Evolutionary conservation across 352 stramenopile genomes (phyloP).

Genomic region (Phytophthora kernoviae): DNA sequence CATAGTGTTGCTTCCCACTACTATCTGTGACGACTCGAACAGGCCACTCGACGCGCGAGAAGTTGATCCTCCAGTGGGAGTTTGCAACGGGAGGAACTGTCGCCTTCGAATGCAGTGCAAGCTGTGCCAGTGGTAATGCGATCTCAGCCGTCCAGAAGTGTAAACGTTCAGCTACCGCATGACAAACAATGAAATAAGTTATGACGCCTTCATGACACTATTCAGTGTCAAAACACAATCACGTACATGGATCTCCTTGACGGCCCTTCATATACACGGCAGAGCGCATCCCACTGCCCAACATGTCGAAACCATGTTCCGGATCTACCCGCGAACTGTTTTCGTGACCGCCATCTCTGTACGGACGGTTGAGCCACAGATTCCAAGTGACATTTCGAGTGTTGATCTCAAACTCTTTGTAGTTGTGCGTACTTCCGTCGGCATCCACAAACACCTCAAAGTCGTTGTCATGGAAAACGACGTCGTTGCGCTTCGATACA

Average conservation of each 20-base stretch:
- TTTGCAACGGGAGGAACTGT: conserved; percentile 40
- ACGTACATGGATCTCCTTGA: conserved; percentile 63
- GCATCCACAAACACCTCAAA: conserved; percentile 93
- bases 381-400: conserved; percentile 90
- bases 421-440: conserved; percentile 75
- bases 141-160: conserved; percentile 87
- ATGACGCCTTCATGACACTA: background rate
- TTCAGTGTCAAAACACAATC: background rate
- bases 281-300: conserved; percentile 44
- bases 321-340: conserved; percentile 82
- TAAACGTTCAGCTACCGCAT: conserved; percentile 34
- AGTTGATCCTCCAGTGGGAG: conserved; percentile 87
- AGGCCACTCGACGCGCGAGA: conserved; percentile 86
- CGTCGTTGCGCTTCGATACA: conserved; percentile 60
- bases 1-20: conserved; percentile 37
- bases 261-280: conserved; percentile 61
- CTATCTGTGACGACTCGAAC: conserved; percentile 32
- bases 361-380: conserved; percentile 87
- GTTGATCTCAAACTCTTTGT: conserved; percentile 94
- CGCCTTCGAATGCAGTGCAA: conserved; percentile 46
- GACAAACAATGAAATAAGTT: background rate
- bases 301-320: conserved; percentile 71
- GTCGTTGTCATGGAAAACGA: conserved; percentile 90
- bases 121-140: conserved; percentile 66
- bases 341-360: conserved; percentile 80